Evolutionary conservation across 2,329 filamentous ascomycete genomes (phyloP).

Genomic region (Colletotrichum sp.): DNA sequence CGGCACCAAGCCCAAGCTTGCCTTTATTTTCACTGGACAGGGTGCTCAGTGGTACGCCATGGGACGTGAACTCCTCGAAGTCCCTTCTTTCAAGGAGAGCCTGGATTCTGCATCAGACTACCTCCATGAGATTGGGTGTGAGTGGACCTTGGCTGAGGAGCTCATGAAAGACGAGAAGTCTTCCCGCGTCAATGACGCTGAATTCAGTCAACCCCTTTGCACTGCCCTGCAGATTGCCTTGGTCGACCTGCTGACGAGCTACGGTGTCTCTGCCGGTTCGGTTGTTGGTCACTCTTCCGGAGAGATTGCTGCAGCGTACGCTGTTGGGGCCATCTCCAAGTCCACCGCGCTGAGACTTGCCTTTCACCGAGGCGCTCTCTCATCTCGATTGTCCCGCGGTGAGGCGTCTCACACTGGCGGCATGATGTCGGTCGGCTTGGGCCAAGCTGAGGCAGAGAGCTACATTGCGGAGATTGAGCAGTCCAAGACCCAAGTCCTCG

Average conservation of each 20-base stretch:
- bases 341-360: conserved; percentile 46
- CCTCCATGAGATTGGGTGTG: conserved; percentile 23
- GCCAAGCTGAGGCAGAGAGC: conserved; percentile 43
- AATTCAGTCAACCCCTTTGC: conserved; percentile 33
- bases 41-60: conserved; percentile 28
- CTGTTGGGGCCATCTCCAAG: conserved; percentile 43
- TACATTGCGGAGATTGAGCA: background rate
- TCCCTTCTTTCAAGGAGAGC: conserved; percentile 39
- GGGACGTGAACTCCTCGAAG: conserved; percentile 29
- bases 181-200: conserved; percentile 25
- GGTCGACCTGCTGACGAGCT: conserved; percentile 28
- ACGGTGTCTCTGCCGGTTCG: conserved; percentile 34
- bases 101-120: background rate
- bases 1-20: background rate
- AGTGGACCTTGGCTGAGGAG: conserved; percentile 25
- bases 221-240: conserved; percentile 34
- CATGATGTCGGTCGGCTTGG: conserved; percentile 61
- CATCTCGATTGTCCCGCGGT: conserved; percentile 22
- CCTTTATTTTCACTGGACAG: conserved; percentile 28
- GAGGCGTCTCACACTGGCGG: conserved; percentile 39
- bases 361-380: background rate
- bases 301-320: conserved; percentile 57
- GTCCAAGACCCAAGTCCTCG: conserved; percentile 10
- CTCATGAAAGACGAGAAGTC: conserved; percentile 20
- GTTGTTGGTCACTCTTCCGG: conserved; percentile 55